These are phyloP conservation scores for Glycine latifolia DNA, from an alignment of 306 rosid species.

Conservation along the genomic window DNA sequence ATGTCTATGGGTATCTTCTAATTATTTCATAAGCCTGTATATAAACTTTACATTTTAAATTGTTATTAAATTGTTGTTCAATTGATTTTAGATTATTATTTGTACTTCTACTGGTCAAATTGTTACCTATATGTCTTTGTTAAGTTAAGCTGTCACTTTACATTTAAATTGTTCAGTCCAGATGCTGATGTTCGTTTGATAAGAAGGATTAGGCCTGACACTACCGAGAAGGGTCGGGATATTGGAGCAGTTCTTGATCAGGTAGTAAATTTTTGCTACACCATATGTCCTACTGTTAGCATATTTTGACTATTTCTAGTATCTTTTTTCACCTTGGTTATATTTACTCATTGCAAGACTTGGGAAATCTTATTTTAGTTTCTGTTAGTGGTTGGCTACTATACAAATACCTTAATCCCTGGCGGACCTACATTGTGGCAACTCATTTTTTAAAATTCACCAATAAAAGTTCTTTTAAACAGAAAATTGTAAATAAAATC, in stretches of 20 bases:
- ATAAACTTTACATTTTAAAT: slow-evolving; percentile 28
- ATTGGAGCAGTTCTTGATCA: slow-evolving; percentile 96
- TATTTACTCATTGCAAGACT: slow-evolving; percentile 32
- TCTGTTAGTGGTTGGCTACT: slow-evolving; percentile 39
- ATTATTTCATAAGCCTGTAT: slow-evolving; percentile 28
- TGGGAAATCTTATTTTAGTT: slow-evolving; percentile 15
- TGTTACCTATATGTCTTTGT: slow-evolving; percentile 8
- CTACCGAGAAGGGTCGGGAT: slow-evolving; percentile 84
- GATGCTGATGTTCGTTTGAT: slow-evolving; percentile 99
- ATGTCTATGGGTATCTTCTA: background rate
- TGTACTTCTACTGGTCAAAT: background rate
- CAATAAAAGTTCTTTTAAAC: no score
- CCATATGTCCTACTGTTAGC: background rate
- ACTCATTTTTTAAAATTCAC: no score
- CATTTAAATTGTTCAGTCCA: slow-evolving; percentile 86
- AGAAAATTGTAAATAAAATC: no score
- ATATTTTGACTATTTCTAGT: background rate
- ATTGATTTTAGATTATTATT: slow-evolving; percentile 36
- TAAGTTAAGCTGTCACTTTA: slow-evolving; percentile 67
- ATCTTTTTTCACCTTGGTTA: slow-evolving; percentile 14
- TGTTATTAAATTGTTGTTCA: slow-evolving; percentile 43
- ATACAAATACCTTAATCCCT: slow-evolving; percentile 1
- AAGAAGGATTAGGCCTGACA: slow-evolving; percentile 97
- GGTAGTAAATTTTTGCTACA: slow-evolving; percentile 57
- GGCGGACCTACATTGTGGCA: no score